These are phyloP conservation scores for Phyllosticta capitalensis DNA, from an alignment of 2,329 filamentous ascomycete genomes.

Conservation along the genomic window DNA sequence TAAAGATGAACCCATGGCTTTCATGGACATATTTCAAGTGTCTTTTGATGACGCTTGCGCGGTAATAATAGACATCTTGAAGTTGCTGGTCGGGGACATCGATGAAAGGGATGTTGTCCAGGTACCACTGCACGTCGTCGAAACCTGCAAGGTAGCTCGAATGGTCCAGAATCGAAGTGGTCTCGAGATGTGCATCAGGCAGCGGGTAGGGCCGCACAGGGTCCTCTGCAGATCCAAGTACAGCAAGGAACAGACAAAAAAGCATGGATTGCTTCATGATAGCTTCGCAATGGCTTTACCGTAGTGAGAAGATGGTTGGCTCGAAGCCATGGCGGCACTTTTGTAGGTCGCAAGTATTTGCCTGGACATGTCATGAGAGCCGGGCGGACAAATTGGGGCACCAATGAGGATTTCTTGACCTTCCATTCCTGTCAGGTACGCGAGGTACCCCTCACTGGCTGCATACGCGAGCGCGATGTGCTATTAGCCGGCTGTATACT, in stretches of 20 bases:
- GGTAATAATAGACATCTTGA: conserved; percentile 39
- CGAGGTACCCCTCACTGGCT: background rate
- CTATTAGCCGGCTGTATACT: background rate
- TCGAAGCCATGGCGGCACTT: background rate
- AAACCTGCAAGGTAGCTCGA: conserved; percentile 13
- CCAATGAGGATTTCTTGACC: background rate
- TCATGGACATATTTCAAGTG: conserved; percentile 33
- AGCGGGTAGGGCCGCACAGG: background rate
- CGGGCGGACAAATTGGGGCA: background rate
- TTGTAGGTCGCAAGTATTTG: background rate
- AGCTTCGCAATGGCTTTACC: background rate
- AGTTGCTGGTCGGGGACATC: conserved; percentile 33
- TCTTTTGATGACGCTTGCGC: conserved; percentile 32
- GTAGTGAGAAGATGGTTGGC: background rate
- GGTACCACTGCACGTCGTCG: conserved; percentile 20
- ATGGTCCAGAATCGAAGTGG: conserved; percentile 16
- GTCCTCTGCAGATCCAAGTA: background rate
- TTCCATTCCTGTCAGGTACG: background rate
- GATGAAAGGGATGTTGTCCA: conserved; percentile 36
- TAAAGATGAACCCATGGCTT: conserved; percentile 34
- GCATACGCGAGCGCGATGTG: background rate
- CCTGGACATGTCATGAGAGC: background rate
- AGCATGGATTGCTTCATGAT: background rate
- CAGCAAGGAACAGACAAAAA: background rate
- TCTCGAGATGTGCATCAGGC: background rate